Base-by-base conservation (phyloP, 331 rosid species). In the Pyrus hybrid region DNA sequence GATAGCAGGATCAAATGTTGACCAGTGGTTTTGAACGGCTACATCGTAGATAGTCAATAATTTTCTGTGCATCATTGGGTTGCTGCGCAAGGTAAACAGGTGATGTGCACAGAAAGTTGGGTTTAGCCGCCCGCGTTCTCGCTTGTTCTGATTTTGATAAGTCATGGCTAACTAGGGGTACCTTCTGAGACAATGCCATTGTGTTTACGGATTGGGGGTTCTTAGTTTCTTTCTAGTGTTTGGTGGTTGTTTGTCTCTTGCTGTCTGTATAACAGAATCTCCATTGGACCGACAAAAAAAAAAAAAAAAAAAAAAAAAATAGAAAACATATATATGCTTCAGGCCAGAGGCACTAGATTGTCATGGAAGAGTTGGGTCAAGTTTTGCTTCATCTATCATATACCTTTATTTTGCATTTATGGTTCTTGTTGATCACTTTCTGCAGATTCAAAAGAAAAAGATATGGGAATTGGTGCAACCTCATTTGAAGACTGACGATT, bases 381-480 rank as follows among this genome's bases (percentile, higher is more conserved):
- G 6, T 33, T 23, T 66, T 35, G 21, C 47, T 14, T 10, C 62
- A 35, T 75, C 21, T 16, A 35, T 23, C 58, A 37, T 37, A 30
- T 66, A 22, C 29, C 61, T 56, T 4, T 28, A 17, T 26, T 41
- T 62, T 68, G 22, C 37, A 33, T 69, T 43, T 49, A 45, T 71
- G 22, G 60, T 75, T 61, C 54, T 62, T 13, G 28, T 41, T 17
- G 20, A 62, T 78, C 72, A 65, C 79, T 67, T 66, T 68, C 9
- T 64, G 85, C 88, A 91, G 97, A 76, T 91, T 80, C 91, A 86
- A 72, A 91, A 91, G 90, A 89, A 86, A 77, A 91, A 86, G 87
- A 82, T 83, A 47, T 91, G 97, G 97, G 97, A 91, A 62, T 66
- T 49, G 51, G 93, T 91, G 70, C 95, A 91, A 67, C 95, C 91